Conservation (phyloP, 177 flowering plant genomes). For the Vitis hybrid region DNA sequence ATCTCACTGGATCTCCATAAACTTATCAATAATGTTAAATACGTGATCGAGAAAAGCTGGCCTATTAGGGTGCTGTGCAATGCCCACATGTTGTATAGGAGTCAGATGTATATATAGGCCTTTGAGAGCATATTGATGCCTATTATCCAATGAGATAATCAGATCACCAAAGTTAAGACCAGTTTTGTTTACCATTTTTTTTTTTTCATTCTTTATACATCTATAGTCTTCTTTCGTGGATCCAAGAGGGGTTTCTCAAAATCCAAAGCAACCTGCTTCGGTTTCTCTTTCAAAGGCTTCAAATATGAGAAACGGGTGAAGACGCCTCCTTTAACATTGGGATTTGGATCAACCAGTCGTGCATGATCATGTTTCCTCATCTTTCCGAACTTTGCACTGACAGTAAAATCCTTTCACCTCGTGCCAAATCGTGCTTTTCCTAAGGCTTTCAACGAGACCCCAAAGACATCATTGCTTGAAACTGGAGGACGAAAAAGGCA, state of each 20-base stretch:
- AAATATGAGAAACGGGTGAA: no score
- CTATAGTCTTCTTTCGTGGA: slow-evolving; percentile 68
- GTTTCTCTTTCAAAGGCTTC: slow-evolving; percentile 30
- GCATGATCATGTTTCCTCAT: no score
- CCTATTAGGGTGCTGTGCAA: slow-evolving; percentile 94
- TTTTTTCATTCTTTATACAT: slow-evolving; percentile 31
- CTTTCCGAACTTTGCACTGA: no score
- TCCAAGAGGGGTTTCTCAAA: slow-evolving; percentile 83
- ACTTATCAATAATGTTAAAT: not conserved
- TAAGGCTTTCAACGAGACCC: no score
- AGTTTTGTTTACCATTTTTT: slow-evolving; percentile 85
- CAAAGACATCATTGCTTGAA: no score
- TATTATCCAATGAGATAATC: slow-evolving; percentile 66
- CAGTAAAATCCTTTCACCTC: no score
- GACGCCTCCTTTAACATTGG: no score
- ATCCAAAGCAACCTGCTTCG: slow-evolving; percentile 68
- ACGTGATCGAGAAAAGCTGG: slow-evolving; percentile 96
- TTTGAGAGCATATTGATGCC: slow-evolving; percentile 80
- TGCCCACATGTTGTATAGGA: slow-evolving; percentile 84
- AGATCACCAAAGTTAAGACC: slow-evolving; percentile 90
- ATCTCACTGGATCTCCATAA: no score
- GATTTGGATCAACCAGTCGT: no score
- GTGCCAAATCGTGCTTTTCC: no score
- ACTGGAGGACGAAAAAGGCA: no score
- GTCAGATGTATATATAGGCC: slow-evolving; percentile 26